These are phyloP conservation scores for Russula olivacea DNA, from an alignment of 768 basidiomycete species.

Conservation along the genomic window DNA sequence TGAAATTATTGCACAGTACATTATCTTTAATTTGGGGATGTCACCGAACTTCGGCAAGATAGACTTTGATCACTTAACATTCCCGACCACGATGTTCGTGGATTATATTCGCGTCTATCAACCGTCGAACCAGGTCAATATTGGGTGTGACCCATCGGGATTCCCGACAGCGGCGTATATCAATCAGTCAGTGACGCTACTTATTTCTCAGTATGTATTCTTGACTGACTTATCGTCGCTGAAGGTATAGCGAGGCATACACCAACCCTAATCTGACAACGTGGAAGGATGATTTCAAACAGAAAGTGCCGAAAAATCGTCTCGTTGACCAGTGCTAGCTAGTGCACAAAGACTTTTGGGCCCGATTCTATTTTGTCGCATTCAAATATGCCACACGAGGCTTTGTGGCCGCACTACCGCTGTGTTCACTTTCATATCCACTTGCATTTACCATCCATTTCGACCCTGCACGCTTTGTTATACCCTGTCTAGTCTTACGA, in stretches of 20 bases:
- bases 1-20: slow-evolving; percentile 35
- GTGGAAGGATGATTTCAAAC: slow-evolving; percentile 41
- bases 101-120: slow-evolving; percentile 84
- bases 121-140: slow-evolving; percentile 40
- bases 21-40: slow-evolving; percentile 55
- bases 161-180: slow-evolving; percentile 79
- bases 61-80: slow-evolving; percentile 47
- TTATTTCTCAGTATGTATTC: not conserved
- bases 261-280: slow-evolving; percentile 55
- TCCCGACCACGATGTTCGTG: slow-evolving; percentile 57
- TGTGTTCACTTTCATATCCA: not conserved
- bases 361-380: not conserved
- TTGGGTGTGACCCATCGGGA: slow-evolving; percentile 63
- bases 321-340: slow-evolving; percentile 40
- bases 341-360: not conserved
- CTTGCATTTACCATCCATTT: not conserved
- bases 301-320: slow-evolving; percentile 47
- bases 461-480: slow-evolving; percentile 5
- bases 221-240: not conserved
- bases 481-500: slow-evolving; percentile 9
- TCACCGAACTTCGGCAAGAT: slow-evolving; percentile 54
- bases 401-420: not conserved
- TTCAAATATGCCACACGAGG: not conserved
- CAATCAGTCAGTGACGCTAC: slow-evolving; percentile 42
- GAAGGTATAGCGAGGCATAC: slow-evolving; percentile 62